Conservation (phyloP, 2,329 filamentous ascomycete genomes). For the Fusarium sp. region DNA sequence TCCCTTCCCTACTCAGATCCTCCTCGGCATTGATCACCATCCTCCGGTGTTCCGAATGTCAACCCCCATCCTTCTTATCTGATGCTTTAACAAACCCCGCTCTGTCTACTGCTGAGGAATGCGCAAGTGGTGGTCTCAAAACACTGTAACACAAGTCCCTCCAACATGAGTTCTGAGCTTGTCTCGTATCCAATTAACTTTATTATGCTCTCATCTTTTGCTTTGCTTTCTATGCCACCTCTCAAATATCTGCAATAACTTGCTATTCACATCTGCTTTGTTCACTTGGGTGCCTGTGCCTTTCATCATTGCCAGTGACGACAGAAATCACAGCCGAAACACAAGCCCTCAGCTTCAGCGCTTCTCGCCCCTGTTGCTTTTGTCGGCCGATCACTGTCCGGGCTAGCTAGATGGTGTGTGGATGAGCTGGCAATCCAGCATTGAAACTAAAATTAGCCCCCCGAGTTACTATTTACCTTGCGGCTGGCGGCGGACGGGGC, state of each 20-base stretch:
- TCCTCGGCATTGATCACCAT: neutral
- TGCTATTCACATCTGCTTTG: conserved; percentile 2
- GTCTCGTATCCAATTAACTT: conserved; percentile 3
- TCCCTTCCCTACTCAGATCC: neutral
- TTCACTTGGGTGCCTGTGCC: neutral
- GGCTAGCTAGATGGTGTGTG: conserved; percentile 40
- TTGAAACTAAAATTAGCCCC: conserved; percentile 42
- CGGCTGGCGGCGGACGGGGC: conserved; percentile 21
- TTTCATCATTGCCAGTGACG: conserved; percentile 21
- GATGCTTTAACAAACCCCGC: conserved; percentile 21
- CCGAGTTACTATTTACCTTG: conserved; percentile 31
- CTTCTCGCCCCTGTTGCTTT: conserved; percentile 31
- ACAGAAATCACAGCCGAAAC: conserved; percentile 27
- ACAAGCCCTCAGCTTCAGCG: conserved; percentile 21
- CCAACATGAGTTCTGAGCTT: conserved; percentile 2
- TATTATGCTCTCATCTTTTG: neutral
- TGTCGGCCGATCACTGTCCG: conserved; percentile 40
- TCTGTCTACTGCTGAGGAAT: conserved; percentile 6
- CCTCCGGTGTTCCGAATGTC: conserved; percentile 17
- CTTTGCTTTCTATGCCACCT: conserved; percentile 17
- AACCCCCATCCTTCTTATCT: conserved; percentile 23
- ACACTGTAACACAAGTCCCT: neutral
- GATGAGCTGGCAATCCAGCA: conserved; percentile 42
- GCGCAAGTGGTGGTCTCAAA: conserved; percentile 23
- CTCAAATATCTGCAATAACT: neutral